Conservation (phyloP, 768 basidiomycete genomes). For the Dioszegia hungarica region DNA sequence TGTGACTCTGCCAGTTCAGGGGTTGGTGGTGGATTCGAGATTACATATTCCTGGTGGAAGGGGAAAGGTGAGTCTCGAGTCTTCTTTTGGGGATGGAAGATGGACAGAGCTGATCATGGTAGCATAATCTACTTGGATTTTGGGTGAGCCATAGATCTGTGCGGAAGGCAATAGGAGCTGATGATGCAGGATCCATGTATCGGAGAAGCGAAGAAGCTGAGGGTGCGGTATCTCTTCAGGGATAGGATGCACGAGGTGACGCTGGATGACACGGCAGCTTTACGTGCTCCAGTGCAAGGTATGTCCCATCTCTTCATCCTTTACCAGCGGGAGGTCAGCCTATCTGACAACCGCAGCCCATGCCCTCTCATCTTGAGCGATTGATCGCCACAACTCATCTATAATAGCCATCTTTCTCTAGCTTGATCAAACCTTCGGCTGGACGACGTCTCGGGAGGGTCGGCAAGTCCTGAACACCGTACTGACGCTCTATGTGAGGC, state of each 20-base stretch:
- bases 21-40: constrained; percentile 71
- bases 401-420: no score
- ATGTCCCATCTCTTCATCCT: no score
- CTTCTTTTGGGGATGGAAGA: not conserved
- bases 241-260: constrained; percentile 70
- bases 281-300: constrained; percentile 50
- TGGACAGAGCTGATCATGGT: constrained; percentile 1
- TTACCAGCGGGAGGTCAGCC: no score
- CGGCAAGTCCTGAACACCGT: no score
- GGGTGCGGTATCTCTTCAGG: constrained; percentile 71
- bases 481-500: no score
- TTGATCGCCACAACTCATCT: no score
- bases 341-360: no score
- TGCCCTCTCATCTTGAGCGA: no score
- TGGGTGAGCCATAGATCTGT: constrained; percentile 47
- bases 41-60: constrained; percentile 70
- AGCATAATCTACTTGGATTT: constrained; percentile 80
- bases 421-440: no score
- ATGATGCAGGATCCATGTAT: constrained; percentile 63
- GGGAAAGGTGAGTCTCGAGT: constrained; percentile 63
- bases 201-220: constrained; percentile 63
- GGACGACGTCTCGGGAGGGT: no score
- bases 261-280: constrained; percentile 63
- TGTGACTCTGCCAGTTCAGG: constrained; percentile 76
- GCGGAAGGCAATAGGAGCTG: not conserved